phyloP scores from a whole-genome alignment of 768 basidiomycete genomes.

The Imleria badia region DNA sequence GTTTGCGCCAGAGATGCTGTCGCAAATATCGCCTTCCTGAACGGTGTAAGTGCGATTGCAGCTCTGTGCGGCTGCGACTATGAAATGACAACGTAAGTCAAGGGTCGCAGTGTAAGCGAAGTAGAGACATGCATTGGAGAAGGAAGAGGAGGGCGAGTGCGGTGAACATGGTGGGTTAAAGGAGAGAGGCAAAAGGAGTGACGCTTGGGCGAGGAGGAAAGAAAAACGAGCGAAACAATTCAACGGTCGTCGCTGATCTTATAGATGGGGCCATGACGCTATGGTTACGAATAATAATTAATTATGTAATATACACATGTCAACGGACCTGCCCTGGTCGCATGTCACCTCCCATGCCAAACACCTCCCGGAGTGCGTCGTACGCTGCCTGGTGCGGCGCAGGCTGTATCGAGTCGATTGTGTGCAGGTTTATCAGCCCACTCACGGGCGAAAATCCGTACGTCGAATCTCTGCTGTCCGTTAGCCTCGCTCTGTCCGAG shows the following conservation, averaged over 20 bases:
- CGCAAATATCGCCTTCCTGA: conserved; percentile 62
- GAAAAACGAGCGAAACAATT: neutral
- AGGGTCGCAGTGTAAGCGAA: neutral
- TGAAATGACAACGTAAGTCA: neutral
- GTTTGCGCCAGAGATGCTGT: conserved; percentile 64
- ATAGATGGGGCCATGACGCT: neutral
- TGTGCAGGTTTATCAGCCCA: conserved; percentile 64
- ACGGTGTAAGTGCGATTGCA: conserved; percentile 67
- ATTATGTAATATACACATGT: conserved; percentile 16
- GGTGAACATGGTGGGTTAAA: conserved; percentile 38
- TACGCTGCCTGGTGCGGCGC: conserved; percentile 73
- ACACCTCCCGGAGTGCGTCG: conserved; percentile 48
- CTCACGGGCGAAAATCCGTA: conserved; percentile 70
- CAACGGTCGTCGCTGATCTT: neutral
- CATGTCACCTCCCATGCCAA: conserved; percentile 22
- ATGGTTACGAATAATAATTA: neutral
- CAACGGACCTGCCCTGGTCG: conserved; percentile 12
- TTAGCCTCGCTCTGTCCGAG: neutral
- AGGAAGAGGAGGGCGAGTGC: conserved; percentile 42
- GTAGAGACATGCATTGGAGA: conserved; percentile 39
- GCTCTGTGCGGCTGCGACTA: conserved; percentile 26
- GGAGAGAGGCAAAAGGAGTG: conserved; percentile 12
- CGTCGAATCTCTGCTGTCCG: conserved; percentile 54
- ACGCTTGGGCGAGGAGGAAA: neutral
- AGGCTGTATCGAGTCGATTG: conserved; percentile 74